Base-by-base conservation (phyloP, 441 rosid genomes). In the Adansonia gregorii region DNA sequence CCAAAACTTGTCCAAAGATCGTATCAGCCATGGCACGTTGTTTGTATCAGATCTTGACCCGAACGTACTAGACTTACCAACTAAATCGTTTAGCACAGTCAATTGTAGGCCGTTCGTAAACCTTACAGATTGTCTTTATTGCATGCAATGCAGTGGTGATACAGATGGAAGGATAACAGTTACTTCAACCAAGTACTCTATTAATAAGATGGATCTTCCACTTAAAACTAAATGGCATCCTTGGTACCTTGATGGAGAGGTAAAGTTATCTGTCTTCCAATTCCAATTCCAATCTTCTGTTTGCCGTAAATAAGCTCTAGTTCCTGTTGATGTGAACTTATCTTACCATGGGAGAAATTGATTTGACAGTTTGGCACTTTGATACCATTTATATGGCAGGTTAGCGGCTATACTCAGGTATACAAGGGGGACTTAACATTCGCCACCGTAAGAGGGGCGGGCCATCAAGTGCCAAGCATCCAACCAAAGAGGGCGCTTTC, bases 381-480 rank as follows among this genome's bases (percentile, higher is more conserved):
- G 67, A 19, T 56, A 6, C 45, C 8, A 4, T 55, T 60, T 60
- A 83, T 91, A 73, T 89, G 78, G 97, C 69, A 90, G 92, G 91
- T 91, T 64, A 98, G 97, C 68, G 98, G 98, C 39, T 92, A 87
- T 51, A 91, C 94, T 2, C 85, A 90, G 68, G 92, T 83, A 46
- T 95, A 91, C 79, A 35, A 83, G 60, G 91, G 92, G 82, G 93
- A 82, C 65, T 45, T 93, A 80, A 94, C 93, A 51, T 87, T 92
- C 64, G 89, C 88, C 0, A 91, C 95, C 0, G 91, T 94, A 20
- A 86, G 97, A 87, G 95, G 89, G 24, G 98, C 98, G 43, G 98
- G 98, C 9, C 98, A 94, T 79, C 87, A 86, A 81, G 98, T 94
- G n/a, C 97, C 97, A 9, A 91, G 94, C 80, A 93, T 74, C 81